A percentile compares a stretch with the other conserved stretches of the same genome.
Evolutionary conservation across 495 filamentous ascomycete species (phyloP).

Genomic region (Viridothelium virens): DNA sequence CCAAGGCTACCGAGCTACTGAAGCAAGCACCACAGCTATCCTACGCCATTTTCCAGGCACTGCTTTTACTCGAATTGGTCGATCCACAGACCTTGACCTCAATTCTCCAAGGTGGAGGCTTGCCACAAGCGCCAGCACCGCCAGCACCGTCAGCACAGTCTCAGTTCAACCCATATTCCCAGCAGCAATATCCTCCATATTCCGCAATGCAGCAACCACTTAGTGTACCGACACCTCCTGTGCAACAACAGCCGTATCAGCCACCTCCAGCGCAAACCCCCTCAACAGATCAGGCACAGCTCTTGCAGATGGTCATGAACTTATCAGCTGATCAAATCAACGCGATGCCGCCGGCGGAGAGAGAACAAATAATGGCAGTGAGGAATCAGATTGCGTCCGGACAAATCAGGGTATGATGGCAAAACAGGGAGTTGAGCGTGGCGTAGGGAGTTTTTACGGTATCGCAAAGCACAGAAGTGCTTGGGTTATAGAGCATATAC

Average conservation of each 20-base stretch:
- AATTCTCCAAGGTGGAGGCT: constrained; percentile 47
- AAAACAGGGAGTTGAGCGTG: not conserved
- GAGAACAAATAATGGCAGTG: constrained; percentile 68
- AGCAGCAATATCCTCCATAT: constrained; percentile 28
- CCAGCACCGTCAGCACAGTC: constrained; percentile 29
- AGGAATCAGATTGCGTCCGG: constrained; percentile 48
- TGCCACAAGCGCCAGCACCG: constrained; percentile 27
- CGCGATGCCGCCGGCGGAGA: constrained; percentile 60
- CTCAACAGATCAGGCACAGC: constrained; percentile 33
- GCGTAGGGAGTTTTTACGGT: not conserved
- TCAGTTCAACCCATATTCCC: constrained; percentile 33
- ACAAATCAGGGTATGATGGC: constrained; percentile 6
- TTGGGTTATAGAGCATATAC: no score
- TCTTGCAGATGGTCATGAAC: constrained; percentile 66
- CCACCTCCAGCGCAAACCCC: constrained; percentile 40
- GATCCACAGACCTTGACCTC: constrained; percentile 53
- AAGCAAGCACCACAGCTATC: constrained; percentile 84
- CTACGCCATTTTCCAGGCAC: constrained; percentile 91
- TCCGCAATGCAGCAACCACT: constrained; percentile 18
- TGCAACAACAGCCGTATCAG: constrained; percentile 41
- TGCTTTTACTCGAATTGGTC: constrained; percentile 88
- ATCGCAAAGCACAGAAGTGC: not conserved
- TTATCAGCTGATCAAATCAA: constrained; percentile 72
- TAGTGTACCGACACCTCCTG: constrained; percentile 47
- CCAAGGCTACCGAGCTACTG: constrained; percentile 78